These are phyloP conservation scores for Fragilaria radians DNA, from an alignment of 108 stramenopile species.

Conservation along the genomic window DNA sequence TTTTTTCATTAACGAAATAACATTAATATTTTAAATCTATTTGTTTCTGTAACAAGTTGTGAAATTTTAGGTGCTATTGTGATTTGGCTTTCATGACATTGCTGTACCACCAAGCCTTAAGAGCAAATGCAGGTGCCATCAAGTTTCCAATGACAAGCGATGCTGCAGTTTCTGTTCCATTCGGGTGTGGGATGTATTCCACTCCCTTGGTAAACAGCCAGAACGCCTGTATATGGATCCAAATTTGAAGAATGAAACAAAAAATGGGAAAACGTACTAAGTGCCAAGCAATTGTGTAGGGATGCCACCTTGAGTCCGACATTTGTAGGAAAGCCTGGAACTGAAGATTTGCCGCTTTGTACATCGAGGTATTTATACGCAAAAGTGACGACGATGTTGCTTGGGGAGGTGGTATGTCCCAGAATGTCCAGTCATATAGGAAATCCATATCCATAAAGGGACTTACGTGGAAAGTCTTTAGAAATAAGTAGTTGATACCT, in stretches of 20 bases:
- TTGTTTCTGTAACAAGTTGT: too few species aligned
- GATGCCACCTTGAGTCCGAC: slow-evolving; percentile 13
- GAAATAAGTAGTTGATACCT: slow-evolving; percentile 29
- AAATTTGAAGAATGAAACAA: slow-evolving; percentile 74
- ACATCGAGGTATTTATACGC: background rate
- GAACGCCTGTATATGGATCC: slow-evolving; percentile 85
- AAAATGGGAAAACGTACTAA: slow-evolving; percentile 63
- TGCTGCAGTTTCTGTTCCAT: slow-evolving; percentile 62
- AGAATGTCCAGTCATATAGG: slow-evolving; percentile 88
- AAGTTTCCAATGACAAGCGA: slow-evolving; percentile 49
- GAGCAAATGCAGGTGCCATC: slow-evolving; percentile 51
- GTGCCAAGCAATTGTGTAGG: slow-evolving; percentile 39
- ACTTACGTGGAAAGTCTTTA: slow-evolving; percentile 93
- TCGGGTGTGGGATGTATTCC: slow-evolving; percentile 70
- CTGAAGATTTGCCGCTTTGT: background rate
- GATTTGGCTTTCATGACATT: too few species aligned
- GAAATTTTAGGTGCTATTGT: too few species aligned
- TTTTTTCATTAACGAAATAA: too few species aligned
- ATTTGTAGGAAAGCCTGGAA: slow-evolving; percentile 3
- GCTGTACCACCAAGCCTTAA: slow-evolving; percentile 33
- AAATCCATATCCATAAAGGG: slow-evolving; percentile 98
- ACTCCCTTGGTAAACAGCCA: slow-evolving; percentile 70
- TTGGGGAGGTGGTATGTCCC: slow-evolving; percentile 5
- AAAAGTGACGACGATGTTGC: background rate
- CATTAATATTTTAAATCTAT: too few species aligned